phyloP scores from a whole-genome alignment of 345 rosid species.

The Camelina sativa region DNA sequence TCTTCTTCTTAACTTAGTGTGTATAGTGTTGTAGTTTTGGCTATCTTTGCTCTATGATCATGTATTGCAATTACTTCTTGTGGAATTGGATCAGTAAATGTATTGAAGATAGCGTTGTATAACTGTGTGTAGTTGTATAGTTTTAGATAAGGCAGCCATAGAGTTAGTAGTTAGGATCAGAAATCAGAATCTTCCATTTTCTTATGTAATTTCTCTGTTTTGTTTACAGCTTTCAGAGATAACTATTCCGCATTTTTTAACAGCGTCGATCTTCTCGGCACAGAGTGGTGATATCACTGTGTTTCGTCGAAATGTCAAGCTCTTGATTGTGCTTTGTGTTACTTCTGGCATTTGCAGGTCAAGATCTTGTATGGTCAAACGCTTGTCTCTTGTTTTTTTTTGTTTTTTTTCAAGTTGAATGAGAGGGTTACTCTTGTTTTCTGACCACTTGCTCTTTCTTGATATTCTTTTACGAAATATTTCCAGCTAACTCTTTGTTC shows the following conservation, averaged over 20 bases:
- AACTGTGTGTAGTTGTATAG: too few relatives aligned
- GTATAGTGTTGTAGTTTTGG: conserved; percentile 7
- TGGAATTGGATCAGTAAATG: background rate
- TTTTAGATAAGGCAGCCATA: too few relatives aligned
- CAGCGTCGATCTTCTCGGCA: conserved; percentile 92
- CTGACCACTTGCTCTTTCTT: conserved; percentile 11
- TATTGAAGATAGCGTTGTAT: background rate
- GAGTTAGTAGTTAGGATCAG: background rate
- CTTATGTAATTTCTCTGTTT: conserved; percentile 25
- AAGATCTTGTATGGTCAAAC: conserved; percentile 76
- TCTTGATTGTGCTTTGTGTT: conserved; percentile 71
- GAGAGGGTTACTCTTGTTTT: conserved; percentile 17
- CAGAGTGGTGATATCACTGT: conserved; percentile 71
- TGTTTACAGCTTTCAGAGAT: conserved; percentile 86
- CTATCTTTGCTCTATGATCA: background rate
- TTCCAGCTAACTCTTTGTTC: conserved; percentile 34
- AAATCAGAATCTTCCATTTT: conserved; percentile 4
- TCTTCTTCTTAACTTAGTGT: background rate
- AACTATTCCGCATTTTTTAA: conserved; percentile 85
- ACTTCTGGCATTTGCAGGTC: conserved; percentile 95
- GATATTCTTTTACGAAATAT: background rate
- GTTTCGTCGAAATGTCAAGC: conserved; percentile 73
- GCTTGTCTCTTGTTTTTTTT: conserved; percentile 48
- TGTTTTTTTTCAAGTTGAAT: conserved; percentile 15
- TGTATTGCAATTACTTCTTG: background rate